Base-by-base conservation (phyloP, 306 rosid genomes). In the Fragaria ananassa region DNA sequence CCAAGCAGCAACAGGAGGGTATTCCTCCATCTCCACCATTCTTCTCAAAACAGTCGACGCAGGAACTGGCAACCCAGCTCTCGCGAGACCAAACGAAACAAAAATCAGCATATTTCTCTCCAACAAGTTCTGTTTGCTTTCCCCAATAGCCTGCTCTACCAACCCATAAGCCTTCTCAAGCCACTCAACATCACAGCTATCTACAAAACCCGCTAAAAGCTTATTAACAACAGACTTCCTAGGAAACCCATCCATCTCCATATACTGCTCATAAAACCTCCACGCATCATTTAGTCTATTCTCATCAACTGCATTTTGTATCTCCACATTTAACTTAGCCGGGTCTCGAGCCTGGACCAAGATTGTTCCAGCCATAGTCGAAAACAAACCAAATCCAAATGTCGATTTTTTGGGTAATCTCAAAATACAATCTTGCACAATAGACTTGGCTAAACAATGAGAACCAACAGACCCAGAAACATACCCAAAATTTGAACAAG, bases 301-400 rank as follows among this genome's bases (percentile, higher is more conserved):
- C n/a, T 61, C 21, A 61, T 61, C 42, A 27, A 61, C 35, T 29
- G 67, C 67, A 61, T 61, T 61, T 6, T 61, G 42, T 31, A 61
- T 61, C 67, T 61, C 67, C 42, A 61, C 67, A 31, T 61, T 29
- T 5, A 61, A 61, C n/a, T 29, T 61, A 15, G 21, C 41, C 11
- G 67, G 41, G 67, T 61, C 67, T 61, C 67, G 67, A 61, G 67
- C 67, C 67, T 61, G 67, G 42, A 61, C 67, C 67, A 29, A 61
- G 67, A 61, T 61, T 29, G 67, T 61, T 61, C 67, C 67, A 13
- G 67, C 67, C 67, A 61, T 31, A 29, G 67, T 29, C 4, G 67
- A 29, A 61, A 61, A 61, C 17, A 10, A 27, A 61, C 67, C 3
- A 0, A 29, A 19, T 61, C 15, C 42, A 61, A 1, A 13, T 61